Conservation (phyloP, 306 rosid species). For the Prinsepia uniflora region DNA sequence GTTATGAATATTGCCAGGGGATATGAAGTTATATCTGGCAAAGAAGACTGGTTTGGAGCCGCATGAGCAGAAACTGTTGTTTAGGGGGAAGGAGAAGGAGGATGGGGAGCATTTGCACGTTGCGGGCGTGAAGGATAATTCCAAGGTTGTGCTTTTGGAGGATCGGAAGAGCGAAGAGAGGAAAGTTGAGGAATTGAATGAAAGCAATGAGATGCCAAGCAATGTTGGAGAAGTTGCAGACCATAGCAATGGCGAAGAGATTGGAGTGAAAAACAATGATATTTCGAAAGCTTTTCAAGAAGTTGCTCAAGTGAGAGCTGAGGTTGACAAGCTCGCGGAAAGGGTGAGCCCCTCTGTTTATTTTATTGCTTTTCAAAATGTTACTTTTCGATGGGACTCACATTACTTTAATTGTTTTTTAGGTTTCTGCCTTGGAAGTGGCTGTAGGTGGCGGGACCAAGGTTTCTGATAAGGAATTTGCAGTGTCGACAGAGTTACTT, state of each 20-base stretch:
- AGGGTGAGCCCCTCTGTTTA: slow-evolving; percentile 41
- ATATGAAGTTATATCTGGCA: slow-evolving; percentile 51
- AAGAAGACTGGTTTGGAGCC: slow-evolving; percentile 64
- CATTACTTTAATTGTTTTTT: slow-evolving; percentile 12
- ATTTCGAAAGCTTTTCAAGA: slow-evolving; percentile 53
- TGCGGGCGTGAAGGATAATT: slow-evolving; percentile 73
- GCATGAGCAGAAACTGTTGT: slow-evolving; percentile 62
- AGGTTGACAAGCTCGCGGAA: slow-evolving; percentile 72
- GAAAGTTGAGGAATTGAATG: slow-evolving; percentile 45
- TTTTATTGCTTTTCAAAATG: slow-evolving; percentile 3
- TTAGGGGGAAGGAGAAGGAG: slow-evolving; percentile 65
- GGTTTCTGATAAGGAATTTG: slow-evolving; percentile 73
- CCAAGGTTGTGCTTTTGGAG: slow-evolving; percentile 68
- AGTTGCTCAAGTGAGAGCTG: slow-evolving; percentile 55
- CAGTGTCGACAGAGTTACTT: slow-evolving; percentile 61
- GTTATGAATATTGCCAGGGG: slow-evolving; percentile 47
- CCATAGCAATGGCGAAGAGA: slow-evolving; percentile 2
- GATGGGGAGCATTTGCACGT: slow-evolving; percentile 59
- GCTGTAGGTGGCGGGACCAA: slow-evolving; percentile 63
- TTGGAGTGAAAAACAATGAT: slow-evolving; percentile 31
- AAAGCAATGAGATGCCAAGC: slow-evolving; percentile 46
- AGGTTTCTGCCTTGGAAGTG: slow-evolving; percentile 77
- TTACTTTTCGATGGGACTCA: slow-evolving; percentile 10
- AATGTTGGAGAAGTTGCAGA: slow-evolving; percentile 19
- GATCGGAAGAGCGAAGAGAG: slow-evolving; percentile 46